Evolutionary conservation across 495 filamentous ascomycete species (phyloP), one percentile per base, ranked within the genome.

Genomic region (Penicillium psychrofluorescens): DNA sequence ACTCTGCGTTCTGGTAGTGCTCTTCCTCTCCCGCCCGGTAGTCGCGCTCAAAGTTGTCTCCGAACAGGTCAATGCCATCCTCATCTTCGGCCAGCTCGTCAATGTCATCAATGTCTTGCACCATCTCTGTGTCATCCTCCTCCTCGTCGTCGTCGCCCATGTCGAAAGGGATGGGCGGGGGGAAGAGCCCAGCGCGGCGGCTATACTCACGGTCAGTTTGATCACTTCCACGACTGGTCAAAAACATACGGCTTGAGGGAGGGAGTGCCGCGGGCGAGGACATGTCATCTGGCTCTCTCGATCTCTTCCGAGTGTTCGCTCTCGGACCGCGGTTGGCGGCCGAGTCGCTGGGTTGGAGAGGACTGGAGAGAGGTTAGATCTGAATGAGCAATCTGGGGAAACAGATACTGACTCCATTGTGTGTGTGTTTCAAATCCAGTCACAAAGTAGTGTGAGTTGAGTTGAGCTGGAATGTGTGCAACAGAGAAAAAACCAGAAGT

Each of bases 1-100:
- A 82, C 40, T 71, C 68, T 29, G 77, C 83, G 16, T 61, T 61
- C 29, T 75, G 77, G 55, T 92, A 97, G 12, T 75, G 61, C 77
- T 76, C 65, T 71, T 77, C 47, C 77, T 77, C 36, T 66, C 72
- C 33, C 68, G 53, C 70, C 41, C 72, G 71, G 63, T 96, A 95
- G 65, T 96, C 90, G 45, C 75, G 74, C 64, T 95, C 88, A 63
- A 90, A 95, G 48, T 88, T 85, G 51, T 94, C 86, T 29, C 76
- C 85, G 56, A 96, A 96, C 22, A 99, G 78, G 67, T 99, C 91
- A 53, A 96, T 95, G 12, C 86, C 86, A 36, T 84, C 86, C 53
- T 92, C 87, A 55, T 97, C 92, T 62, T 97, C 94, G 9, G 90
- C 94, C 80, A 90, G 80, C 63, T 99, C 94, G 51, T 97, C 94